Conservation (phyloP, 2,329 filamentous ascomycete genomes). For the Neofusicoccum kwambonambiense region DNA sequence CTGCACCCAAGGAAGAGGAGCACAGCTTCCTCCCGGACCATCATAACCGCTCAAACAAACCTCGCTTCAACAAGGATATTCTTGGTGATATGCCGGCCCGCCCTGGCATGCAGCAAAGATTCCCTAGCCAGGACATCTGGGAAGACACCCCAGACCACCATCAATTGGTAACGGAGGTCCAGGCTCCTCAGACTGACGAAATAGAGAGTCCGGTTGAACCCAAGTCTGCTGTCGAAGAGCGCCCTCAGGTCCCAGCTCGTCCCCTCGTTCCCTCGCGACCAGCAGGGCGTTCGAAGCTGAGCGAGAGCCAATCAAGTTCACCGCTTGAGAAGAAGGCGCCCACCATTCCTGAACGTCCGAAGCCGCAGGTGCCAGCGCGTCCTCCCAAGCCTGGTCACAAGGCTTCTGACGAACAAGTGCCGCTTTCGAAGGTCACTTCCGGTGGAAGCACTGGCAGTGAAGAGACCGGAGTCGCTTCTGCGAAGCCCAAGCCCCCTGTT, state of each 20-base stretch:
- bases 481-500: conserved; percentile 79
- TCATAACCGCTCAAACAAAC: conserved; percentile 59
- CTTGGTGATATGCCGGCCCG: conserved; percentile 48
- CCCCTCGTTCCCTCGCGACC: conserved; percentile 36
- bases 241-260: conserved; percentile 27
- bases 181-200: conserved; percentile 45
- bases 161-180: conserved; percentile 73
- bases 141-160: conserved; percentile 87
- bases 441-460: conserved; percentile 25
- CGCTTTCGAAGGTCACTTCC: conserved; percentile 38
- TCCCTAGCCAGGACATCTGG: conserved; percentile 92
- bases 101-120: conserved; percentile 64
- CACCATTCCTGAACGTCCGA: conserved; percentile 57
- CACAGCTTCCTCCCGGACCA: conserved; percentile 45
- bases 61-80: conserved; percentile 55
- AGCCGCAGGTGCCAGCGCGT: conserved; percentile 62
- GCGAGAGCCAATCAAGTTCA: conserved; percentile 33
- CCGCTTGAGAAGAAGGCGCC: conserved; percentile 53
- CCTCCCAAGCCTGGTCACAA: conserved; percentile 52
- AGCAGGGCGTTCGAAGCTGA: conserved; percentile 18
- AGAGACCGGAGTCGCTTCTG: conserved; percentile 43
- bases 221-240: not conserved
- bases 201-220: conserved; percentile 29
- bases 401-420: conserved; percentile 30
- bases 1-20: conserved; percentile 41